Evolutionary conservation across 495 filamentous ascomycete species (phyloP), one percentile per base, ranked within the genome.

Genomic region (Talaromyces trachyspermus): DNA sequence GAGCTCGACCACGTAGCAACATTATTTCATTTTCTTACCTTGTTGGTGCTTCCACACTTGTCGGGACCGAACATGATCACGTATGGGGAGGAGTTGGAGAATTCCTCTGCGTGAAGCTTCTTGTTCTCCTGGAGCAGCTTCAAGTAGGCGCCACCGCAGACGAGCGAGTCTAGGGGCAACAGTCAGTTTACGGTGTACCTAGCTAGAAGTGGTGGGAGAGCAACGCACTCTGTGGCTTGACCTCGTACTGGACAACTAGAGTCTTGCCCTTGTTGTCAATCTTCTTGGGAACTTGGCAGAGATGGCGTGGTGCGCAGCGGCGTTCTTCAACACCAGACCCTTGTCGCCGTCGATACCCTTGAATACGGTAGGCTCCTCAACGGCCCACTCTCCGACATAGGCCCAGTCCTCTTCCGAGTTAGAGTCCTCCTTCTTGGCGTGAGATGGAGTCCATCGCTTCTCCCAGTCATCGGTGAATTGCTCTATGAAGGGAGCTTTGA

Each of bases 51-150:
- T 70, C 92, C 94, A 66, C 94, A 99, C 83, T 96, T 99, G 75
- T 99, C 94, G 60, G 94, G 94, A 54, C 94, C 94, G 67, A 99
- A 99, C 94, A 97, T 97, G 75, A 99, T 94, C 53, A 99, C 86
- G 65, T 99, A 99, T 29, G 94, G 94, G 37, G 91, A 90, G 39
- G 83, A 77, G 71, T 99, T 95, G 59, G 89, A 92, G 77, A 99
- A 99, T 73, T 99, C 94, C 47, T 97, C 92, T 60, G 84, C 78
- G 71, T 95, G 89, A 59, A 97, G 88, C 68, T 86, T 84, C 76
- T 90, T 95, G 77, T 89, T 97, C 64, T 99, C 92, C 53, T 94
- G 84, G 54, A 97, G 86, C 54, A 99, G 88, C 84, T 99, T 99
- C 77, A 99, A 75, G 72, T 99, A 99, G 56, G 94, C 94, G 66